These are phyloP conservation scores for Typha latifolia DNA, from an alignment of 176 grass and related monocot species.

Conservation along the genomic window DNA sequence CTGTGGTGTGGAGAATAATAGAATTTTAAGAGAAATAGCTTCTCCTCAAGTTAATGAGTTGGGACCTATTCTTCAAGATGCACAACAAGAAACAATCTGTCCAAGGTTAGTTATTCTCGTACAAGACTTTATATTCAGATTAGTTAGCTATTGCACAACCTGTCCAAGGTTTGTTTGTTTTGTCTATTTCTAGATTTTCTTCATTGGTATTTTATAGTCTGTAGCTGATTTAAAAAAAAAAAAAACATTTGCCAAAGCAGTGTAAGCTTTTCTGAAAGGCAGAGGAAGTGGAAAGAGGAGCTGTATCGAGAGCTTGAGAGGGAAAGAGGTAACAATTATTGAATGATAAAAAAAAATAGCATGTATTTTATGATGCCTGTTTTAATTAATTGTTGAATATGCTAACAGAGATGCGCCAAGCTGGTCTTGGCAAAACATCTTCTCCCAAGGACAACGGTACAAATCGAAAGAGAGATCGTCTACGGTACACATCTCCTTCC, in stretches of 20 bases:
- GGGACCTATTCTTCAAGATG: constrained; percentile 33
- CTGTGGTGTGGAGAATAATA: constrained; percentile 32
- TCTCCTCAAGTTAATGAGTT: constrained; percentile 59
- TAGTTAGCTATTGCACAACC: background rate
- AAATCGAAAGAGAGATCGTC: constrained; percentile 46
- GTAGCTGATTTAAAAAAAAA: constrained; percentile 16
- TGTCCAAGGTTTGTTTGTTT: background rate
- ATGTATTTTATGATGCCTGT: background rate
- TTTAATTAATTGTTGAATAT: constrained; percentile 22
- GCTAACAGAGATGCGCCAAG: constrained; percentile 61
- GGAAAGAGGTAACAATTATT: constrained; percentile 57
- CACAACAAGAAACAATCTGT: constrained; percentile 38
- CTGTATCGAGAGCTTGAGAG: constrained; percentile 79
- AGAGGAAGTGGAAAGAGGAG: constrained; percentile 90
- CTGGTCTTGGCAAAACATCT: constrained; percentile 53
- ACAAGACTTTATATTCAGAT: background rate
- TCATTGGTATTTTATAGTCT: background rate
- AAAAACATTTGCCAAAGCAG: constrained; percentile 29
- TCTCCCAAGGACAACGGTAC: constrained; percentile 44
- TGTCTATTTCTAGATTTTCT: background rate
- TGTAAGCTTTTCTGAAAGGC: constrained; percentile 55
- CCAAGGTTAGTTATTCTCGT: constrained; percentile 37
- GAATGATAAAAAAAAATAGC: background rate
- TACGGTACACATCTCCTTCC: constrained; percentile 9
- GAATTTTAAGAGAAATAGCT: constrained; percentile 75